Percentiles rank a stretch among this genome's conserved stretches.
Conservation (phyloP, 2,329 filamentous ascomycete species). For the Nemania sp. region DNA sequence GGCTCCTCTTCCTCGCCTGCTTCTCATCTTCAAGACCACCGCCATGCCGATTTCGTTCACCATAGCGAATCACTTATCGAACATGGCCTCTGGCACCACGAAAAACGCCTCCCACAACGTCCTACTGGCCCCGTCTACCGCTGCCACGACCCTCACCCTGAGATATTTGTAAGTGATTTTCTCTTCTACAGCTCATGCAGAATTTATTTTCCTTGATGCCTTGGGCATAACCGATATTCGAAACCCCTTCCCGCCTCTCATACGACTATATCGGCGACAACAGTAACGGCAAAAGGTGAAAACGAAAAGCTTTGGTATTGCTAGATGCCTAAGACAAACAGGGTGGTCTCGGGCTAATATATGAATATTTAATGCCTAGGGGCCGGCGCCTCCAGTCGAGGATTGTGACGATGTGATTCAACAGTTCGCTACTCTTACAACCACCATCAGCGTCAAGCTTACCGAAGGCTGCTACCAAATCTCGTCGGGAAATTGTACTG, state of each 20-base stretch:
- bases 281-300: background rate
- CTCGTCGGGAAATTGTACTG: conserved; percentile 36
- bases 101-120: background rate
- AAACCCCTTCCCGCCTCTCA: background rate
- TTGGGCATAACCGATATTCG: too few species aligned
- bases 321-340: background rate
- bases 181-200: too few species aligned
- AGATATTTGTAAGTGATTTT: conserved; percentile 29
- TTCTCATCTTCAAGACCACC: conserved; percentile 1
- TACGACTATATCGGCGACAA: background rate
- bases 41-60: background rate
- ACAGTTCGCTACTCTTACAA: conserved; percentile 27
- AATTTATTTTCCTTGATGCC: too few species aligned
- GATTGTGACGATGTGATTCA: conserved; percentile 34
- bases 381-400: conserved; percentile 33
- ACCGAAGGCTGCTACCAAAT: conserved; percentile 33
- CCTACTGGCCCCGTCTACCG: conserved; percentile 24
- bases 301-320: background rate
- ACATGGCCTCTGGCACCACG: background rate
- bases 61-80: background rate
- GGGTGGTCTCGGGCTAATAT: background rate
- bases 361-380: conserved; percentile 15
- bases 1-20: background rate
- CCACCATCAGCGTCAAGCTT: conserved; percentile 32
- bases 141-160: conserved; percentile 29